Conservation (phyloP, 2,329 filamentous ascomycete genomes). For the Cylindrodendrum hubeiense region DNA sequence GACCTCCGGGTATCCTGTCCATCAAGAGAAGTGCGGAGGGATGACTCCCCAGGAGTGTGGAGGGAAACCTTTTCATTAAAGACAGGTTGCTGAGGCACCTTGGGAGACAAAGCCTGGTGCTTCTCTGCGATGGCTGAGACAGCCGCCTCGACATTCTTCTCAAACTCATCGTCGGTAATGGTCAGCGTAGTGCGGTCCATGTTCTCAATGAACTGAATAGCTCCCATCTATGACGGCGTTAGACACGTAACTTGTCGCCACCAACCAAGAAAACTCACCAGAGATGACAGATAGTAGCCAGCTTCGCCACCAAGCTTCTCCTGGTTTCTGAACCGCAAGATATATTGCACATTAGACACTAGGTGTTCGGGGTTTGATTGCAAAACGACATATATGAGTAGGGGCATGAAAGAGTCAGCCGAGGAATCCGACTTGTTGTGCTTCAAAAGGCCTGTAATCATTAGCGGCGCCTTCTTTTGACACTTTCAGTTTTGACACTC, state of each 20-base stretch:
- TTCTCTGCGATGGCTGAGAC: constrained; percentile 96
- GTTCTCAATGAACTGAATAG: constrained; percentile 96
- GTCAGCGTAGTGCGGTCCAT: constrained; percentile 94
- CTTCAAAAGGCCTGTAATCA: constrained; percentile 80
- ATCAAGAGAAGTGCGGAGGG: constrained; percentile 58
- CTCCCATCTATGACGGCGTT: constrained; percentile 75
- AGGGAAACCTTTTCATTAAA: constrained; percentile 60
- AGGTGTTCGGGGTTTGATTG: constrained; percentile 95
- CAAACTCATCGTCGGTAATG: constrained; percentile 94
- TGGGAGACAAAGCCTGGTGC: constrained; percentile 71
- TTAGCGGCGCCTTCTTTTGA: constrained; percentile 4
- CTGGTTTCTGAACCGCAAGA: constrained; percentile 95
- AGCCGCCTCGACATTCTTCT: constrained; percentile 94
- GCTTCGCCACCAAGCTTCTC: constrained; percentile 98
- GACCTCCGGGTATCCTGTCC: constrained; percentile 58
- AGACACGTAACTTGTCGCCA: background rate
- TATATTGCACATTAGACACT: constrained; percentile 98
- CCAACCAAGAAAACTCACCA: constrained; percentile 67
- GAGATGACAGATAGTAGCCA: constrained; percentile 95
- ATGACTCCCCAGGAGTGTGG: constrained; percentile 42
- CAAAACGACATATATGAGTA: constrained; percentile 95
- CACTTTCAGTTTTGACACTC: background rate
- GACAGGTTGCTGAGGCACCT: constrained; percentile 51
- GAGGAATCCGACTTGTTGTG: constrained; percentile 95
- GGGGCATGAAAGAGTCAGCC: constrained; percentile 93